phyloP scores from a whole-genome alignment of 768 basidiomycete species.

The Tephrocybe sp. region DNA sequence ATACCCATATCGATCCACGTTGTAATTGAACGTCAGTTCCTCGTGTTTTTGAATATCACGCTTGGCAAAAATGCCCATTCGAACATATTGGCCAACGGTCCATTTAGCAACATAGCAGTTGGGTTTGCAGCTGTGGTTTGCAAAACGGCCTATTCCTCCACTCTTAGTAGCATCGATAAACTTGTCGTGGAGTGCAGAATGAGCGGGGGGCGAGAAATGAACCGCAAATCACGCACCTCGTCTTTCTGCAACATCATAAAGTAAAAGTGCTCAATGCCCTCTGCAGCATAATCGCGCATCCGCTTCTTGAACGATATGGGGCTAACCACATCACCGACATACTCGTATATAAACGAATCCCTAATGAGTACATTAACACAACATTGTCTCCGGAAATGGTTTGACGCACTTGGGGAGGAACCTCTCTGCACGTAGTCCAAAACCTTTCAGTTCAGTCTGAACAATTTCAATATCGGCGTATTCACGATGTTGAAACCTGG shows the following conservation, averaged over 20 bases:
- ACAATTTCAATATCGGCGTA: slow-evolving; percentile 91
- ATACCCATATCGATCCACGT: slow-evolving; percentile 98
- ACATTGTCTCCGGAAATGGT: not conserved
- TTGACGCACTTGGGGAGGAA: slow-evolving; percentile 63
- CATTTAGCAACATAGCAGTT: slow-evolving; percentile 99
- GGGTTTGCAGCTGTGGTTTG: slow-evolving; percentile 96
- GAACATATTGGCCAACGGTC: slow-evolving; percentile 85
- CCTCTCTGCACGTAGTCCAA: slow-evolving; percentile 77
- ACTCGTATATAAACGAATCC: slow-evolving; percentile 94
- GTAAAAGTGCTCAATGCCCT: slow-evolving; percentile 96
- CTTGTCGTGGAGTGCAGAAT: slow-evolving; percentile 34
- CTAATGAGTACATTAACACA: slow-evolving; percentile 38
- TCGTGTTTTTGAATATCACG: slow-evolving; percentile 74
- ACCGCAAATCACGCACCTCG: slow-evolving; percentile 59
- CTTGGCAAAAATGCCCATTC: slow-evolving; percentile 99
- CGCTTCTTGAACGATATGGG: slow-evolving; percentile 86
- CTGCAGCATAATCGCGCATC: slow-evolving; percentile 90
- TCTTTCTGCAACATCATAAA: slow-evolving; percentile 99
- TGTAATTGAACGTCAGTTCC: slow-evolving; percentile 98
- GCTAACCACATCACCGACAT: slow-evolving; percentile 94
- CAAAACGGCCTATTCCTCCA: slow-evolving; percentile 95
- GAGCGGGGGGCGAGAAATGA: not conserved
- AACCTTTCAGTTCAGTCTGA: slow-evolving; percentile 94
- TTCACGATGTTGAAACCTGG: slow-evolving; percentile 83
- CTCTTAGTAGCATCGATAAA: slow-evolving; percentile 98